Evolutionary conservation across 1,284 basidiomycete species (phyloP), one percentile per base, ranked within the genome.

Genomic region (Microbotryum scabiosae): DNA sequence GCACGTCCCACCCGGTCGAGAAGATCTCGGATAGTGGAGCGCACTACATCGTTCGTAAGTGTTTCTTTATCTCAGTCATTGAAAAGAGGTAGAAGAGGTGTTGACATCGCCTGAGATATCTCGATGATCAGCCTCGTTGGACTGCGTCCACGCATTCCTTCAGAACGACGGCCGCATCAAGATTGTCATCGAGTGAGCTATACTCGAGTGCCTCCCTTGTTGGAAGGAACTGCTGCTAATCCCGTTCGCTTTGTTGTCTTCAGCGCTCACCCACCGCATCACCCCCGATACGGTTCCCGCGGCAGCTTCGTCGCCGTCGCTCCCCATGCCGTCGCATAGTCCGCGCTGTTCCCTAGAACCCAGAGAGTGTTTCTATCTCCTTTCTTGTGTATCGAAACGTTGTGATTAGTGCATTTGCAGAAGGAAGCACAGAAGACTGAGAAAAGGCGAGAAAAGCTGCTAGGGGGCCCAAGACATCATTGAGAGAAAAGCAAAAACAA

Each of bases 1-100:
- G 85, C 78, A 87, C 77, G 2, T 76, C 75, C 9, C 77, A 78
- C 61, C 70, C 69, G 14, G 70, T 74, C 28, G 73, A 76, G 80
- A 68, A 84, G 79, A 74, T 85, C 82, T 80, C 82, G 67, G 76
- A 81, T 69, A 82, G 82, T 53, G 85, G 85, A 51, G 85, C 85
- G 8, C 84, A 87, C 72, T 86, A 78, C 69, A 73, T 85, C 57
- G 14, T 41, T 49, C 47, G 47, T 23, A 49, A 21, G 23, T 49
- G 10, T 5, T 18, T 41, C 36, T 49, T 3, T 8, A 23, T 20
- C 10, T 47, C 46, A 47, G 14, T 20, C 46, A 47, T 47, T 20
- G 46, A 47, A 14, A 23, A 30, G 30, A 30, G 7, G 8, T 30
- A 9, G 30, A 30, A 30, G 30, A 30, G 9, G 30, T 30, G 51